Percentiles rank a stretch among this genome's conserved stretches.
These are phyloP conservation scores for Telfairia occidentalis DNA, from an alignment of 331 rosid species.

Conservation along the genomic window DNA sequence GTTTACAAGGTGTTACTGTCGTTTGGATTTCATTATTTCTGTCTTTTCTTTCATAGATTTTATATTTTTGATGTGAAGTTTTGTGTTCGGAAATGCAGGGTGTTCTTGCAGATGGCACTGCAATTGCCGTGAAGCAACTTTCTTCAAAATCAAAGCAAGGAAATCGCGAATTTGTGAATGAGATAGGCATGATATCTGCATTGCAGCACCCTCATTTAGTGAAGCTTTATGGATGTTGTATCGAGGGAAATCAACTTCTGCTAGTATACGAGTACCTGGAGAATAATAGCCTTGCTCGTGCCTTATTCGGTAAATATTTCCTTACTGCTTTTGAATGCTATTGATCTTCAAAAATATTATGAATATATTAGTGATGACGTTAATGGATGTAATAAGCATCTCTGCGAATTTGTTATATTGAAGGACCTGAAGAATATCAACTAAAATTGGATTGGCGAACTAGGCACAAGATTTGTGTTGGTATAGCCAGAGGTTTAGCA, in stretches of 20 bases:
- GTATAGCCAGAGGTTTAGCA: conserved; percentile 26
- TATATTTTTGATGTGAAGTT: not conserved
- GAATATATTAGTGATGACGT: not conserved
- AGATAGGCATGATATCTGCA: conserved; percentile 86
- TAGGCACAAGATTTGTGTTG: conserved; percentile 25
- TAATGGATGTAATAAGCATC: not conserved
- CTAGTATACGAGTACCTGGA: conserved; percentile 72
- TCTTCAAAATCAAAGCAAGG: conserved; percentile 82
- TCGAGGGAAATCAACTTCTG: conserved; percentile 62
- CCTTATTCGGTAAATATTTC: conserved; percentile 48
- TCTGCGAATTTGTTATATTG: not conserved
- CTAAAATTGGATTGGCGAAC: conserved; percentile 23
- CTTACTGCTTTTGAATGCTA: not conserved
- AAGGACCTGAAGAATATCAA: conserved; percentile 12
- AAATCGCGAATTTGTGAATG: conserved; percentile 67
- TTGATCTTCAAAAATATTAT: not conserved
- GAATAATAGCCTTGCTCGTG: conserved; percentile 69
- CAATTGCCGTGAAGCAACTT: conserved; percentile 68
- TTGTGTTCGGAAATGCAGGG: conserved; percentile 17
- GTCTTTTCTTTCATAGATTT: not conserved
- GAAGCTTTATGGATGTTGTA: conserved; percentile 70
- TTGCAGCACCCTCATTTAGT: conserved; percentile 81
- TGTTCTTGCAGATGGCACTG: conserved; percentile 24
- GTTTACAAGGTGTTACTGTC: conserved; percentile 54
- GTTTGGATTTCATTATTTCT: not conserved